Base-by-base conservation (phyloP, 352 stramenopile species). In the Globisporangium lucens region DNA sequence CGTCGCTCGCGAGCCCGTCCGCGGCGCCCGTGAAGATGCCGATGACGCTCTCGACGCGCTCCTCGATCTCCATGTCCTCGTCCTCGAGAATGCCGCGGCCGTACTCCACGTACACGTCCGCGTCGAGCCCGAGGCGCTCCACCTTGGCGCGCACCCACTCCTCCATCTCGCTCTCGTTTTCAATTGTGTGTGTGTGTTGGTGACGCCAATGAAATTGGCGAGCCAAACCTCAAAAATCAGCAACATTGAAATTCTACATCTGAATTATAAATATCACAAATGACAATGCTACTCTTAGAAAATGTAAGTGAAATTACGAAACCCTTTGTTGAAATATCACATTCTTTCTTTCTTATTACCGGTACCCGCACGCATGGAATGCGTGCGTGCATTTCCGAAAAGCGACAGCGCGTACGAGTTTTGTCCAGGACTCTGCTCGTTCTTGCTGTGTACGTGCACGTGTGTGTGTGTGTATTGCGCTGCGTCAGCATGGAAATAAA, bases 31-130 rank as follows among this genome's bases (percentile, higher is more conserved):
- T 68, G 67, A 94, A 90, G 47, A 94, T 80, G 46, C 74, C 75
- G 30, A 83, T 73, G 22, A 91, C 77, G 66, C 76, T 93, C 68
- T 77, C 63, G 24, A 92, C 83, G 59, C 84, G 84, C 71, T 93
- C 87, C 20, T 75, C 74, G n/a, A 94, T 57, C 33, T 84, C 74
- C 73, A 81, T 80, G 65, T 94, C 84, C 24, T 90, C 80, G 68
- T 94, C 84, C 65, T 84, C 75, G 8, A 94, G 66, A 59, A 93
- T 84, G 41, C 87, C 75, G 35, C 74, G 68, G 12, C 77, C 84
- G 49, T 94, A 94, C 47, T 91, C 87, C 22, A 89, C 85, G 73
- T 94, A 94, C 49, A 93, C 87, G 63, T 91, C 86, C 10, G 72
- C 78, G 63, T 93, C 81, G 30, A 91, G 75, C 41, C 68, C 72